Evolutionary conservation across 306 rosid species (phyloP).

Genomic region (barrel medic (Medicago truncatula)): DNA sequence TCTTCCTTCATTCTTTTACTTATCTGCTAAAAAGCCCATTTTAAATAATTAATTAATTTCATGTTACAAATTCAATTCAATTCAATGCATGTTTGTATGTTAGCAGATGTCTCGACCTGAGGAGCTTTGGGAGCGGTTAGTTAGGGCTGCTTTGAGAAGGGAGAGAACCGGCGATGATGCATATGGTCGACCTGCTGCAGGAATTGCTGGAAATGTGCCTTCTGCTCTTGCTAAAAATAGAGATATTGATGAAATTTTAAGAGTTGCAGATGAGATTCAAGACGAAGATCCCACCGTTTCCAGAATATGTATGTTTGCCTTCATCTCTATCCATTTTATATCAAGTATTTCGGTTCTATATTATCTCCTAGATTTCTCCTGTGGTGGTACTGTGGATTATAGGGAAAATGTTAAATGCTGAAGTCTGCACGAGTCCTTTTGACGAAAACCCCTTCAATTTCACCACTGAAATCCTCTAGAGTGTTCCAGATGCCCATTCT

Average conservation of each 20-base stretch:
- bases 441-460: background rate
- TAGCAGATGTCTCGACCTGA: slow-evolving; percentile 76
- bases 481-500: background rate
- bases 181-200: slow-evolving; percentile 66
- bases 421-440: background rate
- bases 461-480: slow-evolving; percentile 10
- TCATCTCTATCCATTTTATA: slow-evolving; percentile 13
- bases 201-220: slow-evolving; percentile 89
- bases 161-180: slow-evolving; percentile 78
- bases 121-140: slow-evolving; percentile 89
- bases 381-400: slow-evolving; percentile 11
- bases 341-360: slow-evolving; percentile 9
- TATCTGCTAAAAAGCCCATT: no score
- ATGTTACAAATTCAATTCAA: background rate
- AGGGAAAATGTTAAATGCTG: slow-evolving; percentile 10
- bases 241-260: slow-evolving; percentile 92
- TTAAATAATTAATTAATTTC: no score
- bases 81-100: background rate
- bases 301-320: slow-evolving; percentile 68
- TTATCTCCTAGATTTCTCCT: slow-evolving; percentile 26
- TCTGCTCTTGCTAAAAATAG: slow-evolving; percentile 91
- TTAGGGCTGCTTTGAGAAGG: slow-evolving; percentile 80
- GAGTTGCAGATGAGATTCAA: slow-evolving; percentile 98
- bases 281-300: slow-evolving; percentile 81
- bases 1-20: no score